Percentiles rank a stretch among this genome's conserved stretches.
These are phyloP conservation scores for Colletotrichum camelliae DNA, from an alignment of 2,329 filamentous ascomycete genomes.

Conservation along the genomic window DNA sequence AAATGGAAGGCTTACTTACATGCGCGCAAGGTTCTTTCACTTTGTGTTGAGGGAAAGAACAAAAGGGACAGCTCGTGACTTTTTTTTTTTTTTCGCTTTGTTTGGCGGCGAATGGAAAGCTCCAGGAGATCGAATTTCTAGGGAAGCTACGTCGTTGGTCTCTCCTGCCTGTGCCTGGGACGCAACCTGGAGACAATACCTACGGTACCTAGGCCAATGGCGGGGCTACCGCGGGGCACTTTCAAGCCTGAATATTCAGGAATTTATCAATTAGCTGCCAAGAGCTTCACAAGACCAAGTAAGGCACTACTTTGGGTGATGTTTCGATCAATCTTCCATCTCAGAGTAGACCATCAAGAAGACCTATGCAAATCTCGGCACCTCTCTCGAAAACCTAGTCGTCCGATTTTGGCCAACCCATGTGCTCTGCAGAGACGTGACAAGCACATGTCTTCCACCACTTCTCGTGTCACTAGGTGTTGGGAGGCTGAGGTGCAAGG, in stretches of 20 bases:
- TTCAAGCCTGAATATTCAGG: conserved; percentile 1
- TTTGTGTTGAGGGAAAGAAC: neutral
- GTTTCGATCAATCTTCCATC: neutral
- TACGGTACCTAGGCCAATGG: neutral
- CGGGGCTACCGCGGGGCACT: conserved; percentile 22
- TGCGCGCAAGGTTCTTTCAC: neutral
- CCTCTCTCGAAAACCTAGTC: neutral
- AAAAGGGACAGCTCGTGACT: neutral
- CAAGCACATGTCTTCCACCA: neutral
- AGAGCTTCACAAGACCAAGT: neutral
- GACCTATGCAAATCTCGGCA: neutral
- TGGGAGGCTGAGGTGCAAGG: neutral
- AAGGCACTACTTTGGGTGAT: neutral
- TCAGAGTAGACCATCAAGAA: neutral
- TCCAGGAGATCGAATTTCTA: neutral
- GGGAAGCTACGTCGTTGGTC: conserved; percentile 15
- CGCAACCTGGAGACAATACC: neutral
- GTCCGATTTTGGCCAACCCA: neutral
- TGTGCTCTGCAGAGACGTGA: neutral
- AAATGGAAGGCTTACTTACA: neutral
- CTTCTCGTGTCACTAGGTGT: neutral
- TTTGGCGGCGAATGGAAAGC: neutral
- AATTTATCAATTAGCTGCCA: neutral
- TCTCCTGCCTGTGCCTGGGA: conserved; percentile 13
- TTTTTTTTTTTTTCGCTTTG: neutral